Evolutionary conservation across 768 basidiomycete species (phyloP).

Genomic region (Sistotremastrum niveocremeum): DNA sequence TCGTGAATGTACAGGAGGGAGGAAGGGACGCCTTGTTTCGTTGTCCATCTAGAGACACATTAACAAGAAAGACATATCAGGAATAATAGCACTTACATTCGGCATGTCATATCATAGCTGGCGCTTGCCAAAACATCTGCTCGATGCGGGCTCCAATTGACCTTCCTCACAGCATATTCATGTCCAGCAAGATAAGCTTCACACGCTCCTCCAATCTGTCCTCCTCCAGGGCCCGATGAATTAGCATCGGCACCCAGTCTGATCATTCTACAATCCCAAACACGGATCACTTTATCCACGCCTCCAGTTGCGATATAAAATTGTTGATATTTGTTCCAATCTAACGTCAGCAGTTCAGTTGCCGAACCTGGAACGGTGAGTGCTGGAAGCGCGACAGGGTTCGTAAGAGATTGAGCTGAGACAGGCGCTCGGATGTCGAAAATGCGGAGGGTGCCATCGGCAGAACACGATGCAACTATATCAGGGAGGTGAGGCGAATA

Average conservation of each 20-base stretch:
- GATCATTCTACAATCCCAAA: constrained; percentile 87
- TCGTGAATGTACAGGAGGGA: constrained; percentile 58
- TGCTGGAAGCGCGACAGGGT: constrained; percentile 54
- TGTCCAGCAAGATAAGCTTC: constrained; percentile 66
- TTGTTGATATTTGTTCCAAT: constrained; percentile 90
- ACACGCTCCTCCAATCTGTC: constrained; percentile 56
- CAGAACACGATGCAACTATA: constrained; percentile 68
- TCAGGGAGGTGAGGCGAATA: constrained; percentile 90
- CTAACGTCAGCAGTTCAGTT: constrained; percentile 67
- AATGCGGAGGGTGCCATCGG: constrained; percentile 73
- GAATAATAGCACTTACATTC: constrained; percentile 47
- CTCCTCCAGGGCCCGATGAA: constrained; percentile 9
- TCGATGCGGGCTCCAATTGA: constrained; percentile 80
- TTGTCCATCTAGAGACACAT: constrained; percentile 50
- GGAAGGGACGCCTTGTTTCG: constrained; percentile 36
- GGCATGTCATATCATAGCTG: constrained; percentile 86
- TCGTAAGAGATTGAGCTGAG: constrained; percentile 23
- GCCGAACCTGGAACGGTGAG: constrained; percentile 68
- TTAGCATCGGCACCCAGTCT: constrained; percentile 31
- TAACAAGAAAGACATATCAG: constrained; percentile 1
- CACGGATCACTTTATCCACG: constrained; percentile 60
- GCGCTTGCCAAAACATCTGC: constrained; percentile 45
- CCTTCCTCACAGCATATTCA: constrained; percentile 80
- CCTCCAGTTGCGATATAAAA: constrained; percentile 64
- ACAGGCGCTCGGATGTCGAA: constrained; percentile 40